These are phyloP conservation scores for Spergularia marina DNA, from an alignment of 148 eudicot species.

Conservation along the genomic window DNA sequence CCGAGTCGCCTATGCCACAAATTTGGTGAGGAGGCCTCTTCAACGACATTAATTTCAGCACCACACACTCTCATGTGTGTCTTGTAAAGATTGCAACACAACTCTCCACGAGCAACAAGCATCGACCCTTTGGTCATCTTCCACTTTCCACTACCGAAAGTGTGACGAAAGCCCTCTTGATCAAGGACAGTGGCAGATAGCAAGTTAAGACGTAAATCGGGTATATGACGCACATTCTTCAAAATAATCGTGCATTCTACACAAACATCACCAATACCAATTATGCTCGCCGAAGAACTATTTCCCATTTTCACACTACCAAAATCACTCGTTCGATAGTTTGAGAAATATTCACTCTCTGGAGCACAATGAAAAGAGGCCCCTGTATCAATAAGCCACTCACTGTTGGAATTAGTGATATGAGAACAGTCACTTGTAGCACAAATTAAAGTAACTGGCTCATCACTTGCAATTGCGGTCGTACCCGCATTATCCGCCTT, in stretches of 20 bases:
- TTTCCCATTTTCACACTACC: too few species aligned
- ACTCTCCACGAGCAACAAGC: too few species aligned
- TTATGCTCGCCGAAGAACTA: too few species aligned
- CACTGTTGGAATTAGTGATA: background rate
- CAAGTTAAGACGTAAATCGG: slow-evolving; percentile 6
- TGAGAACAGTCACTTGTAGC: background rate
- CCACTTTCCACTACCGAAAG: slow-evolving; percentile 1
- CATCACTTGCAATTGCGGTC: background rate
- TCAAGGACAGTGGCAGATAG: slow-evolving; percentile 4
- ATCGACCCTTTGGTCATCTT: background rate
- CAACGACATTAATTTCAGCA: background rate
- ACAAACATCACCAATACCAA: too few species aligned
- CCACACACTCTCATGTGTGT: background rate
- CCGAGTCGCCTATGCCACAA: too few species aligned
- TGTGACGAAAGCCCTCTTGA: slow-evolving; percentile 4
- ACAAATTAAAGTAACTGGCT: slow-evolving; percentile 1
- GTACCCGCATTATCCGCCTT: too few species aligned
- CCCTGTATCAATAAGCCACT: too few species aligned
- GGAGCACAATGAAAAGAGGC: too few species aligned
- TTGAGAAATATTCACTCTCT: too few species aligned
- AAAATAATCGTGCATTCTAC: too few species aligned
- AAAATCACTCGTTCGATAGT: too few species aligned
- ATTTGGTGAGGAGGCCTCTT: too few species aligned
- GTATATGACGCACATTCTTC: background rate
- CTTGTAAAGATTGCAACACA: background rate